These are phyloP conservation scores for Verticillium albo-atrum DNA, from an alignment of 2,329 filamentous ascomycete genomes.

Conservation along the genomic window DNA sequence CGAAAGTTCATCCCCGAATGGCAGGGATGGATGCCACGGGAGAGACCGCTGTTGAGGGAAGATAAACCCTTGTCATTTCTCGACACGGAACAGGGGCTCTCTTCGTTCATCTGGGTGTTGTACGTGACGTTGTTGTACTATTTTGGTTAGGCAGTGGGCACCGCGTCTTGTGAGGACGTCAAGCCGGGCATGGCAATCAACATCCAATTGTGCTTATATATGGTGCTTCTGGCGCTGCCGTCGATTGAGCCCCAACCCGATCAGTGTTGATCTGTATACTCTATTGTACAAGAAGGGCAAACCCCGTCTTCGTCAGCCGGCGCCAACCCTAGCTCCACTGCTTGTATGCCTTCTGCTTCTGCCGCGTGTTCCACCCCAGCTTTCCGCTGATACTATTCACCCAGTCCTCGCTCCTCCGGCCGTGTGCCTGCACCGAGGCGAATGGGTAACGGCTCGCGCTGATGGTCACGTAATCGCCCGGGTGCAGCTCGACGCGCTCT, in stretches of 20 bases:
- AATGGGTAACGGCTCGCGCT: constrained; percentile 78
- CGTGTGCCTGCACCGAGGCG: constrained; percentile 68
- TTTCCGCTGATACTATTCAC: constrained; percentile 76
- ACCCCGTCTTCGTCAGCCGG: background rate
- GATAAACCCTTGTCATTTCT: too few relatives aligned
- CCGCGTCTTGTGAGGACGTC: too few relatives aligned
- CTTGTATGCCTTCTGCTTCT: constrained; percentile 60
- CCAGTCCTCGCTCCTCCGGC: constrained; percentile 71
- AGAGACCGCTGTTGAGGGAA: too few relatives aligned
- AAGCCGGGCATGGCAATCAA: too few relatives aligned
- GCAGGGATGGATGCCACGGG: too few relatives aligned
- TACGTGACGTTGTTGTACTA: too few relatives aligned
- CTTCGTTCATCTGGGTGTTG: too few relatives aligned
- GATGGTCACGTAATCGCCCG: constrained; percentile 81
- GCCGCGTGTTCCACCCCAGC: constrained; percentile 75
- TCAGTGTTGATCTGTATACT: background rate
- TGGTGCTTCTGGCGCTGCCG: background rate
- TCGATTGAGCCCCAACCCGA: background rate
- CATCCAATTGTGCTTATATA: background rate
- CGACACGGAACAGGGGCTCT: too few relatives aligned
- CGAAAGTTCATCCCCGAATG: too few relatives aligned
- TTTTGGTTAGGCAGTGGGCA: too few relatives aligned
- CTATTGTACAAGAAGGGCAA: background rate
- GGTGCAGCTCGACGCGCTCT: constrained; percentile 73
- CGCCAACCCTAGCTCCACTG: background rate